phyloP scores from a whole-genome alignment of 805 yeast species.

The Candida easanensis region DNA sequence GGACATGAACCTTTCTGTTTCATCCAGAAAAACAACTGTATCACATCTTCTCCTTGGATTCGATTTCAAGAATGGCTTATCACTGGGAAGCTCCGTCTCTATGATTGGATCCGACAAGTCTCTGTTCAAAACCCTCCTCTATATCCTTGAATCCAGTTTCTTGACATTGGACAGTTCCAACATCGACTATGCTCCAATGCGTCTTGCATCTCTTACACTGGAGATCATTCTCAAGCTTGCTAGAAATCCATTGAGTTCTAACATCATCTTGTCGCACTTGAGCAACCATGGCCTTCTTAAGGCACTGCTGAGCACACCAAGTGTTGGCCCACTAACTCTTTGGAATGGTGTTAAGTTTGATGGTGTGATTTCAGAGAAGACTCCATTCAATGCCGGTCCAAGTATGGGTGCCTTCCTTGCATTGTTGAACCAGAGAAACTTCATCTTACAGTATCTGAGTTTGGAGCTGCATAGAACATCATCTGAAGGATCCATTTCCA shows the following conservation, averaged over 20 bases:
- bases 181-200: constrained; percentile 53
- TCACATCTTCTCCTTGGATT: constrained; percentile 82
- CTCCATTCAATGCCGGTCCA: constrained; percentile 30
- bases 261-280: constrained; percentile 48
- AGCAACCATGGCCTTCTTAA: constrained; percentile 52
- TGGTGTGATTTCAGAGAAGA: constrained; percentile 34
- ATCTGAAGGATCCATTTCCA: constrained; percentile 43
- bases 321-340: constrained; percentile 47
- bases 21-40: constrained; percentile 45
- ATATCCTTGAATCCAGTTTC: constrained; percentile 47
- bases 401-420: constrained; percentile 53
- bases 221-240: constrained; percentile 64
- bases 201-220: constrained; percentile 54
- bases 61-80: constrained; percentile 47
- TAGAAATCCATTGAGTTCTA: constrained; percentile 52
- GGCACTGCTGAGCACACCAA: constrained; percentile 47
- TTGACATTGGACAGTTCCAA: constrained; percentile 36
- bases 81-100: constrained; percentile 47
- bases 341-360: constrained; percentile 54
- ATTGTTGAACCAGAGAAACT: constrained; percentile 59
- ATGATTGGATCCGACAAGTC: constrained; percentile 54
- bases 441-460: constrained; percentile 62
- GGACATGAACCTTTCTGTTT: constrained; percentile 41
- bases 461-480: constrained; percentile 67
- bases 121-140: constrained; percentile 52